phyloP scores from a whole-genome alignment of 148 eudicot genomes.

The Euryodendron excelsum region DNA sequence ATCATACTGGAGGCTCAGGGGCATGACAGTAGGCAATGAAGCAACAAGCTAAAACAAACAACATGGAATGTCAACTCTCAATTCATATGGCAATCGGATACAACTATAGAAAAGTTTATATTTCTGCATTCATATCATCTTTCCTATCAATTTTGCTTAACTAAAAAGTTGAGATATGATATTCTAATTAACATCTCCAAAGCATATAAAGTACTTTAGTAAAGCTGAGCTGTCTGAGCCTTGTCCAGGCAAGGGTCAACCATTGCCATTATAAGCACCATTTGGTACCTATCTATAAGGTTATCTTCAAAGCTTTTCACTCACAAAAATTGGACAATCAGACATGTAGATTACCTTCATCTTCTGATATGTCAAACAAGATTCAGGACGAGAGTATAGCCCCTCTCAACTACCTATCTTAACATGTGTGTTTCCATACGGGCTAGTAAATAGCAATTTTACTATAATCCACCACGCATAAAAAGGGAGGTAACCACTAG shows the following conservation, averaged over 20 bases:
- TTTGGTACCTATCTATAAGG: not conserved
- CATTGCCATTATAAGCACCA: not conserved
- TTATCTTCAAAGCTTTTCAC: conserved; percentile 1
- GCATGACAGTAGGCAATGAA: conserved; percentile 41
- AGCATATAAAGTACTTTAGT: not conserved
- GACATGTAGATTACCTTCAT: not conserved
- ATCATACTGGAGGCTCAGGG: conserved; percentile 58
- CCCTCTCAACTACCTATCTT: not conserved
- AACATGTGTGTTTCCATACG: not conserved
- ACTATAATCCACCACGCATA: not conserved
- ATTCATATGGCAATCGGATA: not conserved
- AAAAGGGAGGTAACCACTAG: not conserved
- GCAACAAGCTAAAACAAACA: conserved; percentile 45
- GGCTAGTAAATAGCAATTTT: not conserved
- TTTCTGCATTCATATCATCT: not conserved
- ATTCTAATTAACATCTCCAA: not conserved
- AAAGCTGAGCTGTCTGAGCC: not conserved
- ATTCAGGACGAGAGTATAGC: not conserved
- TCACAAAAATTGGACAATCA: not conserved
- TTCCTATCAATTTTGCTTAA: not conserved
- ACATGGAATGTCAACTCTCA: conserved; percentile 10
- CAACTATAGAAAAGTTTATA: not conserved
- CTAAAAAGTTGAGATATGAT: not conserved
- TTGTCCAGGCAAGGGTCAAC: not conserved
- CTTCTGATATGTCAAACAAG: not conserved